These are phyloP conservation scores for Pelagomonas calceolata DNA, from an alignment of 108 stramenopile species.

Conservation along the genomic window DNA sequence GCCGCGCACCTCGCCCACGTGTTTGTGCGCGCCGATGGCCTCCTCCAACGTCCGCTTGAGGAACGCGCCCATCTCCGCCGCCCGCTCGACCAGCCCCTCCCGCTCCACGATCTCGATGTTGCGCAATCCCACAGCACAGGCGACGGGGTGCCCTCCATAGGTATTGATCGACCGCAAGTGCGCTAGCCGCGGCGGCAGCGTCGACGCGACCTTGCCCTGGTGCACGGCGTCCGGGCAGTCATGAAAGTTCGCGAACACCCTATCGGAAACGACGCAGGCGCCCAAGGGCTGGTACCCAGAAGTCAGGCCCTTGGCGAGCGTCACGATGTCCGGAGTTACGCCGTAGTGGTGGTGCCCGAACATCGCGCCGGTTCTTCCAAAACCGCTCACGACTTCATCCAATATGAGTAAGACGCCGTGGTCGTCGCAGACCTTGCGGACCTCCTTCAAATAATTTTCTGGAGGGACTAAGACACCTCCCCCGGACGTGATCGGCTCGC, in stretches of 20 bases:
- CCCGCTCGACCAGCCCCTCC: conserved; percentile 20
- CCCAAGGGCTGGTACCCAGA: conserved; percentile 38
- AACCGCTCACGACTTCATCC: conserved; percentile 51
- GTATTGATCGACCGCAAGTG: conserved; percentile 23
- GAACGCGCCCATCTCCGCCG: conserved; percentile 12
- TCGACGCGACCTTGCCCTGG: background rate
- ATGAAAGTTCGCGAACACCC: background rate
- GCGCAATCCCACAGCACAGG: conserved; percentile 18
- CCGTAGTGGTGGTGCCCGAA: conserved; percentile 48
- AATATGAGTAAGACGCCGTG: conserved; percentile 40
- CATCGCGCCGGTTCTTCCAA: conserved; percentile 41
- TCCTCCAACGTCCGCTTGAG: conserved; percentile 4
- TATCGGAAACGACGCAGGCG: background rate
- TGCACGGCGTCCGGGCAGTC: too few relatives aligned
- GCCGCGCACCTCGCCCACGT: conserved; percentile 38
- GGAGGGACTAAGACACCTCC: conserved; percentile 34
- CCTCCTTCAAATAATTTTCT: conserved; percentile 52
- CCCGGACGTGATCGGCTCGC: conserved; percentile 36
- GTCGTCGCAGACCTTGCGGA: conserved; percentile 48
- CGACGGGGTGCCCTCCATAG: conserved; percentile 36
- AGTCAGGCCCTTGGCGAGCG: conserved; percentile 48
- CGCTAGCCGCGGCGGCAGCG: background rate
- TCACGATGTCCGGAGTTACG: conserved; percentile 46
- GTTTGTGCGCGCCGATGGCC: background rate
- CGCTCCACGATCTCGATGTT: conserved; percentile 19